phyloP scores from a whole-genome alignment of 2,329 filamentous ascomycete species.

The Epichloe amarillans region DNA sequence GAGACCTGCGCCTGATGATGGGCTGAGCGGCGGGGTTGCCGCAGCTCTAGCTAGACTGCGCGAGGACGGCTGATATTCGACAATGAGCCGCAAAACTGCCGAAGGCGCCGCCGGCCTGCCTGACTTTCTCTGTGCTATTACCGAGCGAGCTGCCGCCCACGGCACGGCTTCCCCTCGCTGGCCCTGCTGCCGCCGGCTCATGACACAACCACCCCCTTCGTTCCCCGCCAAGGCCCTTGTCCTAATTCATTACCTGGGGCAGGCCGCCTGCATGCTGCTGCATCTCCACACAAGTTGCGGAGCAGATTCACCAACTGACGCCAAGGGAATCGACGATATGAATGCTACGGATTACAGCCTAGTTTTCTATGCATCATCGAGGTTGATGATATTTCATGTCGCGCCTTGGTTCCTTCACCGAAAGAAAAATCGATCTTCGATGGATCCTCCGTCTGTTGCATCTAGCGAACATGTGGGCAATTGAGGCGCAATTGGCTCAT shows the following conservation, averaged over 20 bases:
- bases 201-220: too few species aligned
- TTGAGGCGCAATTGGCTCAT: too few species aligned
- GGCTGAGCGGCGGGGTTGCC: conserved; percentile 44
- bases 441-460: too few species aligned
- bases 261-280: background rate
- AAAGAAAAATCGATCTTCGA: too few species aligned
- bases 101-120: background rate
- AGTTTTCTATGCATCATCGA: too few species aligned
- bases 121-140: background rate
- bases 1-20: conserved; percentile 5
- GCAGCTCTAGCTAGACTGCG: conserved; percentile 47
- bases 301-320: background rate
- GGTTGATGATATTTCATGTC: too few species aligned
- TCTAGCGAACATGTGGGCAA: too few species aligned
- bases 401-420: too few species aligned
- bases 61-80: conserved; percentile 18
- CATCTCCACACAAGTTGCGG: background rate
- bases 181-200: background rate
- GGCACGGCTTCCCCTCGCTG: background rate
- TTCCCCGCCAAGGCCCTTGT: background rate
- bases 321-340: too few species aligned
- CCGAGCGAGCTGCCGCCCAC: background rate
- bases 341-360: too few species aligned
- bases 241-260: too few species aligned
- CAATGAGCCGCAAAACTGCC: conserved; percentile 5